Conservation (phyloP, 352 stramenopile species). For the Blastocystis sp. region DNA sequence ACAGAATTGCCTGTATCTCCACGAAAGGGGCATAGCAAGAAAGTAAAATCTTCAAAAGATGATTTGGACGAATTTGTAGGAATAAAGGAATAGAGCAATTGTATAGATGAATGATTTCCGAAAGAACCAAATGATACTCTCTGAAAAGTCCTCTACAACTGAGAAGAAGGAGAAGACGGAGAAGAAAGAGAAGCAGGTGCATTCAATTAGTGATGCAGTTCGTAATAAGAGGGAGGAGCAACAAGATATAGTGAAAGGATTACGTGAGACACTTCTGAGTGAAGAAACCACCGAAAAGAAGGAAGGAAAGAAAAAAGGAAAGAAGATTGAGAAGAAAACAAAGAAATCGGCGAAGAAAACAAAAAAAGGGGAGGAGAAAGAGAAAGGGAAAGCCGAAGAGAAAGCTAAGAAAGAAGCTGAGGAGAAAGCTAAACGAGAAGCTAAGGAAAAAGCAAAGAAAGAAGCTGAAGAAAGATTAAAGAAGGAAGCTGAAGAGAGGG, state of each 20-base stretch:
- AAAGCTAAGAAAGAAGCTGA: background rate
- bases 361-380: background rate
- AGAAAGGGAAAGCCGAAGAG: background rate
- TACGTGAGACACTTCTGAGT: background rate
- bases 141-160: background rate
- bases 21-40: background rate
- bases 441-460: background rate
- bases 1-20: background rate
- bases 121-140: background rate
- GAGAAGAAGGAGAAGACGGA: background rate
- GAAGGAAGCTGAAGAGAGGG: background rate
- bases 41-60: background rate
- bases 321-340: background rate
- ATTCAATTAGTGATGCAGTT: background rate
- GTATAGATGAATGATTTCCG: background rate
- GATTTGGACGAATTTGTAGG: background rate
- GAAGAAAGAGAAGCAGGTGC: constrained; percentile 1
- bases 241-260: background rate
- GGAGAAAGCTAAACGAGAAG: background rate
- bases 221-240: background rate
- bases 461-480: background rate
- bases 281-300: background rate
- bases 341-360: background rate
- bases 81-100: background rate
- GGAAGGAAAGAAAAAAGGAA: background rate